phyloP scores from a whole-genome alignment of 2,329 filamentous ascomycete genomes.

The Pseudogymnoascus sp. region DNA sequence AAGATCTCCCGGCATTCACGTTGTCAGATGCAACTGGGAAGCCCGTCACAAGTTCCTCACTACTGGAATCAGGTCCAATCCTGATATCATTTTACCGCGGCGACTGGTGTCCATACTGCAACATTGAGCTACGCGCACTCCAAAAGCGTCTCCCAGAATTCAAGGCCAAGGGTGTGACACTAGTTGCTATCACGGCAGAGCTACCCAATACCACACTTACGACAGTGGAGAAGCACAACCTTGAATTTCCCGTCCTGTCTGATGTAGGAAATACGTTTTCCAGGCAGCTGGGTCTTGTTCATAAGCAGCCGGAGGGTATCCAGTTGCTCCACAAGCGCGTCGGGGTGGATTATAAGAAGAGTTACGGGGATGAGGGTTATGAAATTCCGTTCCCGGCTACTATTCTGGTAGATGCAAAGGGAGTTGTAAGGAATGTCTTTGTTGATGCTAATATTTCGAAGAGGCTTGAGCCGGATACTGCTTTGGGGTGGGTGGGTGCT shows the following conservation, averaged over 20 bases:
- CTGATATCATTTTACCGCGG: slow-evolving; percentile 41
- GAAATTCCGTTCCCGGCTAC: slow-evolving; percentile 33
- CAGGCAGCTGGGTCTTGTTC: slow-evolving; percentile 31
- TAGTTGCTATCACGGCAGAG: slow-evolving; percentile 36
- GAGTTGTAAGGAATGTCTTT: slow-evolving; percentile 30
- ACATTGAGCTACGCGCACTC: slow-evolving; percentile 30
- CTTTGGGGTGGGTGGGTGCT: slow-evolving; percentile 29
- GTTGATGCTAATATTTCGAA: slow-evolving; percentile 32
- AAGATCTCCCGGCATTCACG: slow-evolving; percentile 28
- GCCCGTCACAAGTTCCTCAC: slow-evolving; percentile 25
- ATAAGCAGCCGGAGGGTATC: slow-evolving; percentile 24
- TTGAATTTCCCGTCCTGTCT: slow-evolving; percentile 35
- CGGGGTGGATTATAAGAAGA: slow-evolving; percentile 26
- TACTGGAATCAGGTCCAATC: slow-evolving; percentile 28
- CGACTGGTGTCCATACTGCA: slow-evolving; percentile 40
- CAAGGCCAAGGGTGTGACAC: slow-evolving; percentile 30
- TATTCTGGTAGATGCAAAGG: slow-evolving; percentile 30
- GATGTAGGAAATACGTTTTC: slow-evolving; percentile 32
- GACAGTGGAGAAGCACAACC: slow-evolving; percentile 32
- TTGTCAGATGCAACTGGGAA: slow-evolving; percentile 30
- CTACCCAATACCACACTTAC: slow-evolving; percentile 32
- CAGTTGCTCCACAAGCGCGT: slow-evolving; percentile 22
- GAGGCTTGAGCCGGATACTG: slow-evolving; percentile 30
- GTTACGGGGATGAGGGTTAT: slow-evolving; percentile 33
- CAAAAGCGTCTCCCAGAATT: slow-evolving; percentile 32